phyloP scores from a whole-genome alignment of 805 yeast genomes.

The Yarrowia alimentaria region DNA sequence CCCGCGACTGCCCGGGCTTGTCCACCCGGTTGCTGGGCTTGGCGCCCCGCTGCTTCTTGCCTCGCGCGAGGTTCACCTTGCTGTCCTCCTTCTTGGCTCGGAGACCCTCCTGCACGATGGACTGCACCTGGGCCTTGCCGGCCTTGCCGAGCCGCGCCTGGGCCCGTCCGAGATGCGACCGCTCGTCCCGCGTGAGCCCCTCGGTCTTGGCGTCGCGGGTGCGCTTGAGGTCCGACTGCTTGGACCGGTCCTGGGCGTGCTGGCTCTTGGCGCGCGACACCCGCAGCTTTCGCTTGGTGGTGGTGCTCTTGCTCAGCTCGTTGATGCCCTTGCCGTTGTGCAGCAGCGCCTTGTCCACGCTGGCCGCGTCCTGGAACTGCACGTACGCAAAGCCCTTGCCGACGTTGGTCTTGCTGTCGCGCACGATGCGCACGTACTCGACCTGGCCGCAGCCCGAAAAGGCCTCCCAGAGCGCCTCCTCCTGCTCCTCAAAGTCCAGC shows the following conservation, averaged over 20 bases:
- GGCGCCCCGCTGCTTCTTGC: slow-evolving; percentile 37
- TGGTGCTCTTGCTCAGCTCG: slow-evolving; percentile 15
- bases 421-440: slow-evolving; percentile 82
- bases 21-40: slow-evolving; percentile 37
- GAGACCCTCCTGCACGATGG: slow-evolving; percentile 61
- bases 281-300: slow-evolving; percentile 61
- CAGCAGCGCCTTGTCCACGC: slow-evolving; percentile 78
- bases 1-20: slow-evolving; percentile 33
- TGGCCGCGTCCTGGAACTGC: slow-evolving; percentile 65
- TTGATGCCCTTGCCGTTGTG: slow-evolving; percentile 64
- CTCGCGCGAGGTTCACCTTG: slow-evolving; percentile 29
- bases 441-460: slow-evolving; percentile 68
- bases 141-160: slow-evolving; percentile 71
- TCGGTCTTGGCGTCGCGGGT: slow-evolving; percentile 37
- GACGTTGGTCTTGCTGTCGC: slow-evolving; percentile 89
- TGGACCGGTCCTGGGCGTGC: slow-evolving; percentile 33
- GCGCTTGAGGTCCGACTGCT: slow-evolving; percentile 15
- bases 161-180: slow-evolving; percentile 78
- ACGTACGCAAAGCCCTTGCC: slow-evolving; percentile 98
- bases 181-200: slow-evolving; percentile 61
- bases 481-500: slow-evolving; percentile 86
- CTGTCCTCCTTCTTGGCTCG: slow-evolving; percentile 68
- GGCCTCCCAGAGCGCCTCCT: slow-evolving; percentile 83
- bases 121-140: slow-evolving; percentile 62
- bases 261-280: slow-evolving; percentile 35